Base-by-base conservation (phyloP, 2,329 filamentous ascomycete species). In the Penicillium concentricum region DNA sequence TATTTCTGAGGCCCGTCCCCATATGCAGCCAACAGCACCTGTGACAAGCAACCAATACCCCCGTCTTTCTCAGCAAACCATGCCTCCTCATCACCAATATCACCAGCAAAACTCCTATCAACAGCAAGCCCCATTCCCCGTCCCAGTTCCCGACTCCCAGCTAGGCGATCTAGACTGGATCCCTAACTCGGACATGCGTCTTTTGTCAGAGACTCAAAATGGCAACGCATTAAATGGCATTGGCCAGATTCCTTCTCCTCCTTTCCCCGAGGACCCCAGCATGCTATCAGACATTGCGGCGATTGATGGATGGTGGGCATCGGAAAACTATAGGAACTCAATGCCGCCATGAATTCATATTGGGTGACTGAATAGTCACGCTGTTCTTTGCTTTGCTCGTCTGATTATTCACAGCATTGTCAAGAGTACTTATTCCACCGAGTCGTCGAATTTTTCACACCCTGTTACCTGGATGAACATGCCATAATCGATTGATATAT, bases 271-370 rank as follows among this genome's bases (percentile, higher is more conserved):
- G 44, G 60, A 61, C 8, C 37, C 58, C 1, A 50, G 32, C 22
- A 63, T 62, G 12, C 60, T 72, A 12, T 59, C 67, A 10, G 62
- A 62, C 12, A 44, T 69, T 15, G 64, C 56, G 1, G 69, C 71
- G 57, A 65, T 73, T 24, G 70, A 71, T 38, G 60, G 66, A 2
- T 73, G 71, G 71, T 72, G 71, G 71, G 39, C 10, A 47, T 64
- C 22, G 58, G 63, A 43, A 61, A 59, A 6, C 38, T 61, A 22
- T 63, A 24, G 28, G 28, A 18, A 15, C 6, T 51, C 49, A 18
- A 35, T 51, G 28, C 38, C 38, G 4, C 48, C 48, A 18, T 51
- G 20, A 51, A 43, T 22, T 8, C 18, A 18, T 18, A 18, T 30
- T 30, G n/a, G 24, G 9, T 13, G 18, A 32, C 28, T 22, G 13